Evolutionary conservation across 2,329 filamentous ascomycete species (phyloP).

Genomic region (Colletotrichum sp.): DNA sequence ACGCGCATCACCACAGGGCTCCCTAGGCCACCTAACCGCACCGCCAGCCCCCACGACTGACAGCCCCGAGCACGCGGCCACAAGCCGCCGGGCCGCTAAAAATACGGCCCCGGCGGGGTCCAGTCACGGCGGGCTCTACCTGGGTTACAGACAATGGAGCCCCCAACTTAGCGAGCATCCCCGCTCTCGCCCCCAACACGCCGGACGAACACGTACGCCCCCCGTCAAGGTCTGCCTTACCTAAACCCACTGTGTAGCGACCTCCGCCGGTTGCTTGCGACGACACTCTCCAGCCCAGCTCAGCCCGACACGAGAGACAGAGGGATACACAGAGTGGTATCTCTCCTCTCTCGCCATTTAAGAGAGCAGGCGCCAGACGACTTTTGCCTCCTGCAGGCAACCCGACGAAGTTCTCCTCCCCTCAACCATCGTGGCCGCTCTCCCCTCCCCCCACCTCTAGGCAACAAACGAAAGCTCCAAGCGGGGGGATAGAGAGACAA

Average conservation of each 20-base stretch:
- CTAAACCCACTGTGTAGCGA: not conserved
- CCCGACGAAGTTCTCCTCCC: not conserved
- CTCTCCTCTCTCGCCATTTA: not conserved
- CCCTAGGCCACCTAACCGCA: not conserved
- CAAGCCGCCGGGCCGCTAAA: constrained; percentile 17
- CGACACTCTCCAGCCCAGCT: not conserved
- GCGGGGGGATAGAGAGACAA: not conserved
- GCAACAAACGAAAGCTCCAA: not conserved
- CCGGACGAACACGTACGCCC: not conserved
- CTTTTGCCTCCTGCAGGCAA: not conserved
- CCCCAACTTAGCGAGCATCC: not conserved
- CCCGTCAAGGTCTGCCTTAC: not conserved
- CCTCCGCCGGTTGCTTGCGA: not conserved
- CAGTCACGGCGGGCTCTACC: not conserved
- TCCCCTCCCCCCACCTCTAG: not conserved
- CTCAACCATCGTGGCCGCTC: not conserved
- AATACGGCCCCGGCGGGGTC: constrained; percentile 16
- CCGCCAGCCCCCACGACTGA: constrained; percentile 4
- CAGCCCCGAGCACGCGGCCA: constrained; percentile 13
- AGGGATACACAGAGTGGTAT: not conserved
- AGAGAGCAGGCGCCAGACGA: not conserved
- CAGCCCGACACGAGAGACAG: not conserved
- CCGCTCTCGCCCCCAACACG: not conserved
- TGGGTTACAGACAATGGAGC: not conserved
- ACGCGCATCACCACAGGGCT: not conserved